Evolutionary conservation across 1,284 basidiomycete genomes (phyloP).

Genomic region (Malassezia furfur): DNA sequence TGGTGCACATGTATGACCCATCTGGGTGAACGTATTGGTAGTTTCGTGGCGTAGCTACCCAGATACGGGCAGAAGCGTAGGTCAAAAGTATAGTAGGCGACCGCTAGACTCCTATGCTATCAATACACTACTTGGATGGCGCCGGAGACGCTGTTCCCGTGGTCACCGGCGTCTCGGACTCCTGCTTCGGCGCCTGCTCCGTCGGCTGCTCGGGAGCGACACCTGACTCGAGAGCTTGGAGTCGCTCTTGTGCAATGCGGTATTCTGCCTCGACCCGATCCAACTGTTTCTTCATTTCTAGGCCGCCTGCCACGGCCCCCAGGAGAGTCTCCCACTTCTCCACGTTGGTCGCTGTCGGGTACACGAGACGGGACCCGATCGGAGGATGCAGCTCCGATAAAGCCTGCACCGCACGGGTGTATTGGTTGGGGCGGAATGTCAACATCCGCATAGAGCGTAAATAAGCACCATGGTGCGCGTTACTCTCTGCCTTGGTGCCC

Average conservation of each 20-base stretch:
- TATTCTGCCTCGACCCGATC: slow-evolving; percentile 38
- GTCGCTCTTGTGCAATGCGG: slow-evolving; percentile 13
- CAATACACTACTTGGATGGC: neutral
- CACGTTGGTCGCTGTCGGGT: slow-evolving; percentile 40
- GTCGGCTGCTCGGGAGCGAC: neutral
- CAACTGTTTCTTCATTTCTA: slow-evolving; percentile 44
- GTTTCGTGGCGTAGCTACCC: too few relatives aligned
- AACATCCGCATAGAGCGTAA: slow-evolving; percentile 43
- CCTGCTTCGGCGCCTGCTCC: neutral
- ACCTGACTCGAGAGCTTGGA: slow-evolving; percentile 3
- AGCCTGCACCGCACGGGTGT: slow-evolving; percentile 29
- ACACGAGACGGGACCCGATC: slow-evolving; percentile 34
- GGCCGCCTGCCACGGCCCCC: slow-evolving; percentile 40
- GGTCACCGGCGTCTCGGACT: neutral
- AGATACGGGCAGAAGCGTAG: too few relatives aligned
- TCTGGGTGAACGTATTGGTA: too few relatives aligned
- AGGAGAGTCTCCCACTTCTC: slow-evolving; percentile 48
- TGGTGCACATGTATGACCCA: too few relatives aligned
- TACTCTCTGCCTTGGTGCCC: slow-evolving; percentile 16
- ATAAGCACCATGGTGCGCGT: slow-evolving; percentile 37
- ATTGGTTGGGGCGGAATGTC: slow-evolving; percentile 34
- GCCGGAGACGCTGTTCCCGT: too few relatives aligned
- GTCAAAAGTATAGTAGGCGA: too few relatives aligned
- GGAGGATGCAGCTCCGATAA: slow-evolving; percentile 34
- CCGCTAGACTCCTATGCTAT: neutral